phyloP scores from a whole-genome alignment of 208 protist genomes.

The Leishmania tropica region DNA sequence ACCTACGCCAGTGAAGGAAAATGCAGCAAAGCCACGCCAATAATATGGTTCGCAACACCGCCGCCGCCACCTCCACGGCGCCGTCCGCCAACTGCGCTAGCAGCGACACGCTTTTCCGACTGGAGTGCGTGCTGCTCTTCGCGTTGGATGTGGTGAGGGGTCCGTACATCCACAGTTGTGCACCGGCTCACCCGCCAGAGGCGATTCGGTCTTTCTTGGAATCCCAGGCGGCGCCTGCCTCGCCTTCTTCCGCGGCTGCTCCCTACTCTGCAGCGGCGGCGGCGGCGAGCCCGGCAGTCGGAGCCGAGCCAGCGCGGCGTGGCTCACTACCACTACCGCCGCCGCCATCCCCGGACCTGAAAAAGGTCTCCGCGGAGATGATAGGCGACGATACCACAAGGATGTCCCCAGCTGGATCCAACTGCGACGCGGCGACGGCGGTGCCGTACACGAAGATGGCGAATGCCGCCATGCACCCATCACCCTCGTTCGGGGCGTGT shows the following conservation, averaged over 20 bases:
- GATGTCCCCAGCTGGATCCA: background rate
- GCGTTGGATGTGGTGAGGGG: slow-evolving; percentile 84
- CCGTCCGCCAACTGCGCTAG: background rate
- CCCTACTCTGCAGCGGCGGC: background rate
- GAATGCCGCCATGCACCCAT: background rate
- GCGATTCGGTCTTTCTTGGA: slow-evolving; percentile 24
- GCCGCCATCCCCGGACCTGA: background rate
- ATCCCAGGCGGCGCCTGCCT: background rate
- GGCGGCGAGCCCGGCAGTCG: background rate
- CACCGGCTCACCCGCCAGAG: slow-evolving; percentile 47
- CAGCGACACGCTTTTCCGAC: slow-evolving; percentile 28
- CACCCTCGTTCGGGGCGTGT: background rate
- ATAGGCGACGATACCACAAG: background rate
- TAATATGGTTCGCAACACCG: background rate
- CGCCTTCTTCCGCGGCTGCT: background rate
- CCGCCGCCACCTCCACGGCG: background rate
- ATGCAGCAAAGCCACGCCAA: background rate
- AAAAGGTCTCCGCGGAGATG: background rate
- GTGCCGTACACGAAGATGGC: background rate
- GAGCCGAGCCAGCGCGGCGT: background rate
- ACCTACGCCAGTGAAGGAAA: background rate
- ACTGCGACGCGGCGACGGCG: background rate
- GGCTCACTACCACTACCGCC: background rate
- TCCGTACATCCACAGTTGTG: slow-evolving; percentile 80
- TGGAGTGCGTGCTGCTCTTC: slow-evolving; percentile 79